phyloP scores from a whole-genome alignment of 2,329 filamentous ascomycete genomes.

The Colletotrichum siamense region DNA sequence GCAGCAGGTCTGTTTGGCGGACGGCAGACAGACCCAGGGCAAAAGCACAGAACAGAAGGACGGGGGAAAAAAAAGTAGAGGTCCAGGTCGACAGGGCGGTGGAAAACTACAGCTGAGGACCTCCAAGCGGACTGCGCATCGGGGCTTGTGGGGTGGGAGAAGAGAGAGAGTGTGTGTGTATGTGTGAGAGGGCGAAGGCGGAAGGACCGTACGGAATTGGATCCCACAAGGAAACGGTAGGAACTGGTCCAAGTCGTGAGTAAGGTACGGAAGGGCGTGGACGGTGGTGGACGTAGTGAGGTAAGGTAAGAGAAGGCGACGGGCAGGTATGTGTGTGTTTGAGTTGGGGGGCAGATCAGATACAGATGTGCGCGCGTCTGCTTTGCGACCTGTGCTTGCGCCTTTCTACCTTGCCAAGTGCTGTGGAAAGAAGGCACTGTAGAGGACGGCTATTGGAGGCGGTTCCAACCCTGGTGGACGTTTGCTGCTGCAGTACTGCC shows the following conservation, averaged over 20 bases:
- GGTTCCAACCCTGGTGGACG: neutral
- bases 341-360: conserved; percentile 7
- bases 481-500: neutral
- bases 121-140: conserved; percentile 14
- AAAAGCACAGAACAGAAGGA: neutral
- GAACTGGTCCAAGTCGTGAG: conserved; percentile 1
- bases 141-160: conserved; percentile 17
- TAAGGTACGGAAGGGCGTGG: neutral
- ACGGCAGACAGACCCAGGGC: neutral
- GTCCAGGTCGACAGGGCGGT: conserved; percentile 7
- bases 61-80: neutral
- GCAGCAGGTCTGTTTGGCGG: neutral
- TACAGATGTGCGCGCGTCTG: neutral
- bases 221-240: neutral
- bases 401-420: neutral
- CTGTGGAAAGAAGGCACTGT: neutral
- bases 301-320: neutral
- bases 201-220: conserved; percentile 2
- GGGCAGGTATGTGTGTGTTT: conserved; percentile 1
- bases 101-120: conserved; percentile 7
- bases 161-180: neutral
- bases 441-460: neutral
- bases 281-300: neutral
- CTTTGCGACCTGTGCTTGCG: conserved; percentile 5
- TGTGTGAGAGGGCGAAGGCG: neutral